Evolutionary conservation across 1,139 yeast genomes (phyloP).

Genomic region (Nakaseomyces sp.): DNA sequence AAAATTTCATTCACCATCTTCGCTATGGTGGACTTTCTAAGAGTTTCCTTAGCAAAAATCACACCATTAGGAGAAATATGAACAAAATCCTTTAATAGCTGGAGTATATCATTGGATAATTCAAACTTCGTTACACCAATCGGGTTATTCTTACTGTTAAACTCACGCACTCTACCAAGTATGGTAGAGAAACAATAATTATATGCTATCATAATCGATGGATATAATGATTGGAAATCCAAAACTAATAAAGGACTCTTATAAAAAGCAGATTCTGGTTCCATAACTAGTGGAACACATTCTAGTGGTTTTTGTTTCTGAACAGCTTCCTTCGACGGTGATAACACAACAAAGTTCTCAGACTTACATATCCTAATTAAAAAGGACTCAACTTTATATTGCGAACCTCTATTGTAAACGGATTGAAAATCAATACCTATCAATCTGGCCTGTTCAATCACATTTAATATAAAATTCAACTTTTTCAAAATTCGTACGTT

Average conservation of each 20-base stretch:
- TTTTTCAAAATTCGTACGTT: constrained; percentile 46
- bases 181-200: constrained; percentile 88
- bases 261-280: constrained; percentile 77
- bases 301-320: constrained; percentile 80
- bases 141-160: constrained; percentile 40
- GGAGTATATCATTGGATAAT: constrained; percentile 51
- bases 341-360: constrained; percentile 61
- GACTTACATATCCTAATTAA: constrained; percentile 63
- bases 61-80: constrained; percentile 80
- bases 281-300: constrained; percentile 84
- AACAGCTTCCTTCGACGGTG: constrained; percentile 78
- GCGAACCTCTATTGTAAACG: constrained; percentile 84
- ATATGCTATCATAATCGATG: constrained; percentile 85
- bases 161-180: constrained; percentile 57
- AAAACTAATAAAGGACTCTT: constrained; percentile 82
- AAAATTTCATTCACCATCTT: constrained; percentile 79
- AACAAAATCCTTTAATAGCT: constrained; percentile 44
- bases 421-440: constrained; percentile 88
- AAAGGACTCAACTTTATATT: constrained; percentile 83
- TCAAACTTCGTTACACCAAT: constrained; percentile 46
- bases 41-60: constrained; percentile 56
- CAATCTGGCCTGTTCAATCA: constrained; percentile 75
- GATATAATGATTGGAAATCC: constrained; percentile 90
- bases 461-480: constrained; percentile 60
- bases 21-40: constrained; percentile 67